phyloP scores from a whole-genome alignment of 164 flowering plant species.

The Aristolochia fimbriata region DNA sequence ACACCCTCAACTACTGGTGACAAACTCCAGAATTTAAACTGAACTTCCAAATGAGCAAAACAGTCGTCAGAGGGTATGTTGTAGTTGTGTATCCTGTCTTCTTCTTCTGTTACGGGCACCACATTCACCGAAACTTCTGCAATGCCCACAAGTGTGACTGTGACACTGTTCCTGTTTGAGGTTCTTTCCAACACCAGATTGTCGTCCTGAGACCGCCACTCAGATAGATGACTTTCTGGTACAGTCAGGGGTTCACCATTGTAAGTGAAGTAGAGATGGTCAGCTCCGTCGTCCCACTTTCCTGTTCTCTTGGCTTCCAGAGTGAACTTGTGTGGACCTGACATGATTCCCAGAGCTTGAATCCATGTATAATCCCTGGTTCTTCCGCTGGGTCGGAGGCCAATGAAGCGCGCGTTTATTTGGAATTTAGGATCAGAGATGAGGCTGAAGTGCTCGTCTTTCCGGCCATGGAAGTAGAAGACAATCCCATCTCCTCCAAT shows the following conservation, averaged over 20 bases:
- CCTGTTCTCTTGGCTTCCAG: conserved; percentile 35
- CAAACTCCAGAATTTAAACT: conserved; percentile 49
- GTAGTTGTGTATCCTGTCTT: conserved; percentile 44
- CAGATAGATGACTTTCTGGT: conserved; percentile 26
- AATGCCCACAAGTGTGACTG: conserved; percentile 19
- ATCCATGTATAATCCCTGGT: conserved; percentile 74
- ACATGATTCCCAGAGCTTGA: conserved; percentile 63
- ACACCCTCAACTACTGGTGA: conserved; percentile 66
- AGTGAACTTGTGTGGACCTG: conserved; percentile 36
- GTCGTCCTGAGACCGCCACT: conserved; percentile 32
- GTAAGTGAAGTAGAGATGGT: conserved; percentile 43
- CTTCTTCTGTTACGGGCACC: conserved; percentile 34
- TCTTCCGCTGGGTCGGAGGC: conserved; percentile 49
- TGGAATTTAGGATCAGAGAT: conserved; percentile 48
- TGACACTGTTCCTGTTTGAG: conserved; percentile 23
- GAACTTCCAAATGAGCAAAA: conserved; percentile 71
- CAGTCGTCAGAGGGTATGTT: conserved; percentile 59
- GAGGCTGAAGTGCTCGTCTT: conserved; percentile 46
- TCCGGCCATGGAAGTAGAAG: conserved; percentile 75
- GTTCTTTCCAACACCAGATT: conserved; percentile 28
- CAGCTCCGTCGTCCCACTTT: conserved; percentile 43
- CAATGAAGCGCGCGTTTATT: conserved; percentile 33
- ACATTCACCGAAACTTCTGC: conserved; percentile 35
- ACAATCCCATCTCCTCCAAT: conserved; percentile 64
- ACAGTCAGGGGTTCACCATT: conserved; percentile 28